Evolutionary conservation across 2,329 filamentous ascomycete genomes (phyloP).

Genomic region (Calonectria honghensis): DNA sequence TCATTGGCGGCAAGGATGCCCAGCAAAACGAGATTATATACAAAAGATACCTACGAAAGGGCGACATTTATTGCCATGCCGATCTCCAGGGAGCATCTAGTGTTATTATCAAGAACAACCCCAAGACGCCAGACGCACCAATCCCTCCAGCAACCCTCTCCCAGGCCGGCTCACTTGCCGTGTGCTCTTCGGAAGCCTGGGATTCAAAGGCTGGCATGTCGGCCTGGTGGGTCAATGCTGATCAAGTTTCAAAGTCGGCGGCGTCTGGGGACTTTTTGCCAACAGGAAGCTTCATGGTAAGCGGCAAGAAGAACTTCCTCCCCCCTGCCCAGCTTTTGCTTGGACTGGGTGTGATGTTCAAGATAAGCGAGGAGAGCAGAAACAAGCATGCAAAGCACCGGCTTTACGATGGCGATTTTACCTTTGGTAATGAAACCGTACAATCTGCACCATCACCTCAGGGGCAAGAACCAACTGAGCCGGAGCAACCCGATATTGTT

Average conservation of each 20-base stretch:
- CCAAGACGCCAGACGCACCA: conserved; percentile 84
- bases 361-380: conserved; percentile 91
- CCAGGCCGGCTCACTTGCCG: conserved; percentile 89
- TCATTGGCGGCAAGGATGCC: conserved; percentile 90
- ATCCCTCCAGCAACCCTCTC: conserved; percentile 94
- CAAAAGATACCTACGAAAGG: conserved; percentile 87
- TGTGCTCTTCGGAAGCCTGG: conserved; percentile 93
- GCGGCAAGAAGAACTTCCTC: conserved; percentile 92
- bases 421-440: conserved; percentile 48
- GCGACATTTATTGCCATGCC: conserved; percentile 93
- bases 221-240: conserved; percentile 94
- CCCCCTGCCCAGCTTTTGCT: conserved; percentile 91
- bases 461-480: conserved; percentile 50
- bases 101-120: conserved; percentile 94
- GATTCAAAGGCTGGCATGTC: conserved; percentile 97
- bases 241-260: conserved; percentile 92
- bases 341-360: conserved; percentile 91
- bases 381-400: conserved; percentile 84
- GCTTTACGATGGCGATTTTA: conserved; percentile 55
- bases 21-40: conserved; percentile 97
- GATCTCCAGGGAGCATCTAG: conserved; percentile 89
- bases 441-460: conserved; percentile 46
- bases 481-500: conserved; percentile 47
- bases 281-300: conserved; percentile 85
- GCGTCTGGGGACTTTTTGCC: conserved; percentile 87